These are phyloP conservation scores for Quercus agrifolia DNA, from an alignment of 306 rosid genomes.

Conservation along the genomic window DNA sequence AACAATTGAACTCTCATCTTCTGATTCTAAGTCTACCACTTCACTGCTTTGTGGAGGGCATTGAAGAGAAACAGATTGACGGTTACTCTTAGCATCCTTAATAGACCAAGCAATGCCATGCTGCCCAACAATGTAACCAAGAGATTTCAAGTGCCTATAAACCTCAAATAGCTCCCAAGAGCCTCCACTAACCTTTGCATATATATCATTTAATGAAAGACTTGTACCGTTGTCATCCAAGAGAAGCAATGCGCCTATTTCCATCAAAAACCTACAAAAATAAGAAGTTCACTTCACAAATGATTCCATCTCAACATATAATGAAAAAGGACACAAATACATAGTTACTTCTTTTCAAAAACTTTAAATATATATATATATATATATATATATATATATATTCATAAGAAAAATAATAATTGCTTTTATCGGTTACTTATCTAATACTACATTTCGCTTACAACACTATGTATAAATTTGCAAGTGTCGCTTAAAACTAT, in stretches of 20 bases:
- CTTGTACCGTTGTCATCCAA: conserved; percentile 33
- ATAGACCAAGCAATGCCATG: conserved; percentile 66
- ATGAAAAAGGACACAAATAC: not conserved
- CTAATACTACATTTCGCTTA: not conserved
- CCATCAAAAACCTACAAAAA: conserved; percentile 63
- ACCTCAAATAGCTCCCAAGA: conserved; percentile 82
- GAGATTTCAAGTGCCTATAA: conserved; percentile 74
- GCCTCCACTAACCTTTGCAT: conserved; percentile 44
- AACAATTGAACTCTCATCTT: conserved; percentile 27
- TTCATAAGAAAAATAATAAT: too few relatives aligned
- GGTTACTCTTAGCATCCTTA: conserved; percentile 37
- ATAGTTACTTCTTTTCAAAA: not conserved
- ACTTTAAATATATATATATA: too few relatives aligned
- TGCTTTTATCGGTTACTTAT: not conserved
- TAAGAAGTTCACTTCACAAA: not conserved
- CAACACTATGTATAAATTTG: not conserved
- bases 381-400: too few relatives aligned
- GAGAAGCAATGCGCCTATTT: conserved; percentile 59
- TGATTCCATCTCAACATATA: not conserved
- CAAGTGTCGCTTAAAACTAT: not conserved
- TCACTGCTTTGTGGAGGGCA: conserved; percentile 30
- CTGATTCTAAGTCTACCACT: conserved; percentile 20
- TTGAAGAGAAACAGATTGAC: conserved; percentile 16
- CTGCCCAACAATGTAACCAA: conserved; percentile 66
- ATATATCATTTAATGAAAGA: conserved; percentile 52